Conservation (phyloP, 768 basidiomycete genomes). For the Suillus occidentalis region DNA sequence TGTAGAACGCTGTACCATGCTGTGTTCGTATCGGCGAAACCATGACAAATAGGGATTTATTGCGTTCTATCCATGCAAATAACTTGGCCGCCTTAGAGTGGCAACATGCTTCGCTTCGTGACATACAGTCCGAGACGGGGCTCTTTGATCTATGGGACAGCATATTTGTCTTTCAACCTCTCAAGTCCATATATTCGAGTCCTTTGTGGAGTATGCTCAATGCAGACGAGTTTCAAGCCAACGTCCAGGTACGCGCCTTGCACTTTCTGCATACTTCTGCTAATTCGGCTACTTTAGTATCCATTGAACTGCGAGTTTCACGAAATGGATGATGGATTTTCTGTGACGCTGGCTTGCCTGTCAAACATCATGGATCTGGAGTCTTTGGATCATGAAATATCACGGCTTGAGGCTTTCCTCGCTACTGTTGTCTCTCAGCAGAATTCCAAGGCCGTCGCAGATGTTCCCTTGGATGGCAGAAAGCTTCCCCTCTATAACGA, state of each 20-base stretch:
- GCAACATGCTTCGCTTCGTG: constrained; percentile 48
- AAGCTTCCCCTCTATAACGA: not conserved
- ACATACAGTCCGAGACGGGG: constrained; percentile 36
- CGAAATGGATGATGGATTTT: constrained; percentile 31
- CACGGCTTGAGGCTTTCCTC: constrained; percentile 21
- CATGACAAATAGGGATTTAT: constrained; percentile 33
- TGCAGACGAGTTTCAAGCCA: constrained; percentile 16
- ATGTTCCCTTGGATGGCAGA: not conserved
- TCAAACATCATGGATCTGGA: constrained; percentile 27
- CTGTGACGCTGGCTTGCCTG: constrained; percentile 37
- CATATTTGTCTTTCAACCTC: constrained; percentile 46
- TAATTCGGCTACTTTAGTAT: constrained; percentile 33
- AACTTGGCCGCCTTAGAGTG: constrained; percentile 42
- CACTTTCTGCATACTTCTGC: not conserved
- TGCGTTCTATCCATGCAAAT: constrained; percentile 36
- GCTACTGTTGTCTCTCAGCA: constrained; percentile 20
- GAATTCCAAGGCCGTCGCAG: constrained; percentile 14
- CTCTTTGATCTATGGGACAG: constrained; percentile 39
- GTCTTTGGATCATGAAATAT: constrained; percentile 19
- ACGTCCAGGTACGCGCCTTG: constrained; percentile 31
- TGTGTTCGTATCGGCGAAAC: constrained; percentile 33
- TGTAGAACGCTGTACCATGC: constrained; percentile 48
- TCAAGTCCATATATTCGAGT: not conserved
- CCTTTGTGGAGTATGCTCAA: constrained; percentile 25
- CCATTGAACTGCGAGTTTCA: constrained; percentile 44